phyloP scores from a whole-genome alignment of 2,329 filamentous ascomycete species.

The Cercospora sesami region DNA sequence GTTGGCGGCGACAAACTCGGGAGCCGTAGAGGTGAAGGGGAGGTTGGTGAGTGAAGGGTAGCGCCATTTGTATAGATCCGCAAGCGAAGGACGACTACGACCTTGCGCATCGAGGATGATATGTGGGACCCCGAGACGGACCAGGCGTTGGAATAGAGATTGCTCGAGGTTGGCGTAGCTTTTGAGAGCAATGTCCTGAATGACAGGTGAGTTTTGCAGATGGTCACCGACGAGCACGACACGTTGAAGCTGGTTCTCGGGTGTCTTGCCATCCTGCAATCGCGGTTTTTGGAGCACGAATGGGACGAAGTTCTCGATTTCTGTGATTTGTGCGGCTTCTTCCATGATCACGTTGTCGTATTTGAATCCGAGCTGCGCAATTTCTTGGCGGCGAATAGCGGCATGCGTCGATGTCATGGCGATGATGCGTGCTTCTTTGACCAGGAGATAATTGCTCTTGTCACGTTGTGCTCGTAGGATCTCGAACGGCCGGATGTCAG shows the following conservation, averaged over 20 bases:
- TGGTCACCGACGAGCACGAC: constrained; percentile 94
- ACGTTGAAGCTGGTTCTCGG: constrained; percentile 74
- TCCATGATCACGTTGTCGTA: constrained; percentile 99
- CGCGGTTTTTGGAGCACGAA: constrained; percentile 75
- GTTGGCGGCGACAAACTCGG: constrained; percentile 79
- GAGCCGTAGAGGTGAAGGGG: constrained; percentile 65
- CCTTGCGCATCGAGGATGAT: constrained; percentile 92
- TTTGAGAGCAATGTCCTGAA: constrained; percentile 90
- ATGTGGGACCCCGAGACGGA: constrained; percentile 87
- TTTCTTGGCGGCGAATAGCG: constrained; percentile 88
- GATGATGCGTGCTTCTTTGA: constrained; percentile 94
- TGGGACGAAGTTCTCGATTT: constrained; percentile 95
- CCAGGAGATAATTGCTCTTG: constrained; percentile 92
- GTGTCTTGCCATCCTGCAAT: constrained; percentile 36
- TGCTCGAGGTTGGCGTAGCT: constrained; percentile 96
- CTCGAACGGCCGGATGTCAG: constrained; percentile 93
- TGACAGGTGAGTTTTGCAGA: constrained; percentile 91
- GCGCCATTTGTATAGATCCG: constrained; percentile 88
- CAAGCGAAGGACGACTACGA: constrained; percentile 81
- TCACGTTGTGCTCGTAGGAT: constrained; percentile 84
- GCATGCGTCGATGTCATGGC: constrained; percentile 99
- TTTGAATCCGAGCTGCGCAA: constrained; percentile 86
- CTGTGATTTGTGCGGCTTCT: constrained; percentile 95
- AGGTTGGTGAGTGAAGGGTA: constrained; percentile 80
- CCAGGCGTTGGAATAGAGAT: constrained; percentile 86